A percentile compares a stretch with the other conserved stretches of the same genome.
Conservation (phyloP, 495 filamentous ascomycete species). For the Arthonia radiata region DNA sequence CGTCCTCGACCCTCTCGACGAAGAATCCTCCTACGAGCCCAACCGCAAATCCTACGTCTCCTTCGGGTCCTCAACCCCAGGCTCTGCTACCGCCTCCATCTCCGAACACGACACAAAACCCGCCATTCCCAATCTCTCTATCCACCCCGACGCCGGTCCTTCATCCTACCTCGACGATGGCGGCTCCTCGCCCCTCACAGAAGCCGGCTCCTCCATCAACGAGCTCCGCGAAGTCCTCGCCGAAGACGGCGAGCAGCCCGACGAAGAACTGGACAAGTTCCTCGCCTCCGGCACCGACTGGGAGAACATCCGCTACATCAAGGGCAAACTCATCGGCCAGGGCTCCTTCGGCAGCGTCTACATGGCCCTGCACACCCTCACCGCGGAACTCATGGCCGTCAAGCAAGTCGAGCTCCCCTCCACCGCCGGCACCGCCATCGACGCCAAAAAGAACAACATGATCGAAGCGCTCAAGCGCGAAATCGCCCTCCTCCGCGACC, state of each 20-base stretch:
- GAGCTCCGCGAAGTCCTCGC: slow-evolving; percentile 37
- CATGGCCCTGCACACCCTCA: slow-evolving; percentile 87
- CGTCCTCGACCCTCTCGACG: slow-evolving; percentile 67
- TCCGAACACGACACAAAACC: slow-evolving; percentile 51
- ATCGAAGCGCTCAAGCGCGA: slow-evolving; percentile 90
- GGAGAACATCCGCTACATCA: slow-evolving; percentile 96
- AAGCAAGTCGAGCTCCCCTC: slow-evolving; percentile 94
- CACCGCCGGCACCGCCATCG: slow-evolving; percentile 47
- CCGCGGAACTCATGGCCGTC: slow-evolving; percentile 90
- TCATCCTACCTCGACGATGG: slow-evolving; percentile 53
- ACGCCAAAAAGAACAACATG: slow-evolving; percentile 90
- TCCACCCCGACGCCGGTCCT: too few relatives aligned
- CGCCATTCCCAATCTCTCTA: slow-evolving; percentile 41
- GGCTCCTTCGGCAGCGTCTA: slow-evolving; percentile 95
- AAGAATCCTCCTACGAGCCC: slow-evolving; percentile 73
- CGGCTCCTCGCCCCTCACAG: slow-evolving; percentile 39
- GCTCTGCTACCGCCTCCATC: slow-evolving; percentile 35
- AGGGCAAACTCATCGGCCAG: slow-evolving; percentile 86
- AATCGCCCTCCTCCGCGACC: slow-evolving; percentile 77
- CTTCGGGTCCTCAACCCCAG: slow-evolving; percentile 50
- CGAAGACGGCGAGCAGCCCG: slow-evolving; percentile 69
- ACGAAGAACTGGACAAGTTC: slow-evolving; percentile 35
- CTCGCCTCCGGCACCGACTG: slow-evolving; percentile 79
- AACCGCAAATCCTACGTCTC: slow-evolving; percentile 93
- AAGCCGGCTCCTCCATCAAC: slow-evolving; percentile 39